A percentile compares a stretch with the other conserved stretches of the same genome.
Conservation (phyloP, 139 green algal species). For the Ettlia oleoabundans region DNA sequence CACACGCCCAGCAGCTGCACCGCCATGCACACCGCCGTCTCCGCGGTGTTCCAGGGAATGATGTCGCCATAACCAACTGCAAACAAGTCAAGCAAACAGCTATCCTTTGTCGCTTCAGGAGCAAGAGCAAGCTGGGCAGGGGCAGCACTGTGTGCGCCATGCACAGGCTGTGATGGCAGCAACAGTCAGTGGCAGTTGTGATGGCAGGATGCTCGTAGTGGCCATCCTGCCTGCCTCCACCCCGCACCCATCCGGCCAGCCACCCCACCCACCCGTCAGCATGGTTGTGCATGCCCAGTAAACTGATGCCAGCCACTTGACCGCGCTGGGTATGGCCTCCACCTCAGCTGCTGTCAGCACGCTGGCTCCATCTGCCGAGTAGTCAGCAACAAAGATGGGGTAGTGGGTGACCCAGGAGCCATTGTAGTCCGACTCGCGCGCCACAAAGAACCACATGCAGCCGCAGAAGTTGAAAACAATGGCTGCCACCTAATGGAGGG, state of each 20-base stretch:
- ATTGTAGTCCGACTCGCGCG: background rate
- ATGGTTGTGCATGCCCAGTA: conserved; percentile 20
- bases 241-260: too few species aligned
- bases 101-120: background rate
- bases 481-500: too few species aligned
- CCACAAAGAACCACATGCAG: conserved; percentile 13
- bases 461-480: conserved; percentile 21
- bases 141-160: background rate
- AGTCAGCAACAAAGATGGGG: background rate
- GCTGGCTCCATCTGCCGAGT: background rate
- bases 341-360: background rate
- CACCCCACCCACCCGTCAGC: background rate
- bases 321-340: background rate
- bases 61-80: conserved; percentile 25
- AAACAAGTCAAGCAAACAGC: too few species aligned
- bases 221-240: too few species aligned
- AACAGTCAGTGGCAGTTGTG: background rate
- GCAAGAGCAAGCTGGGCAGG: too few species aligned
- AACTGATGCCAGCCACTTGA: background rate
- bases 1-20: conserved; percentile 26
- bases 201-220: too few species aligned
- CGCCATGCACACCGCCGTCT: conserved; percentile 2
- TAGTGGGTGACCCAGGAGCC: conserved; percentile 10
- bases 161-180: background rate
- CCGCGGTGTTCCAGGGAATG: background rate